These are phyloP conservation scores for Aspergillus sclerotialis DNA, from an alignment of 2,329 filamentous ascomycete species.

Conservation along the genomic window DNA sequence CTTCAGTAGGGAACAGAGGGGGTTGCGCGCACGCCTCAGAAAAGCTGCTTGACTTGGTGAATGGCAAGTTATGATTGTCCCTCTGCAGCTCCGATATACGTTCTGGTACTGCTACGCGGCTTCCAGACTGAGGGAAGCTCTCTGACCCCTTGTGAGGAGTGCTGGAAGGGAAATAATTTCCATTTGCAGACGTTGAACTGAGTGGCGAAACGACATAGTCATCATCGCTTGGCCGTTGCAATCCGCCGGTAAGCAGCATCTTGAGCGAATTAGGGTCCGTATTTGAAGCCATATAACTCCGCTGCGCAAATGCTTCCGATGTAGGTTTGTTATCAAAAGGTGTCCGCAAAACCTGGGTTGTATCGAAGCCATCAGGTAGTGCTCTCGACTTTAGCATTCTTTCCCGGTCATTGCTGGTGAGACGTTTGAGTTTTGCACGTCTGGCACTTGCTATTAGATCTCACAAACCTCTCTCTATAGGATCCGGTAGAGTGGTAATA, in stretches of 20 bases:
- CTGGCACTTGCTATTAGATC: constrained; percentile 28
- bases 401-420: constrained; percentile 55
- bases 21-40: constrained; percentile 15
- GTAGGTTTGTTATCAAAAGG: constrained; percentile 42
- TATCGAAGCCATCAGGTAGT: constrained; percentile 54
- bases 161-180: constrained; percentile 27
- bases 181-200: constrained; percentile 28
- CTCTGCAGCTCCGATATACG: constrained; percentile 23
- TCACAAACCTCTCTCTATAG: neutral
- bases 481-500: constrained; percentile 20
- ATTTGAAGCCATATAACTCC: constrained; percentile 34
- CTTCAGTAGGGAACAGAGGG: constrained; percentile 18
- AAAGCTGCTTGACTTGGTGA: constrained; percentile 29
- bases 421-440: constrained; percentile 55
- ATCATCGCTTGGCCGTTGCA: constrained; percentile 27
- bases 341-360: constrained; percentile 52
- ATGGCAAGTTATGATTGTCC: constrained; percentile 20
- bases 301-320: constrained; percentile 42
- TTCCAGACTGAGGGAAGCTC: constrained; percentile 18
- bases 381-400: constrained; percentile 55
- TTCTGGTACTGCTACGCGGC: constrained; percentile 16
- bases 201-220: constrained; percentile 33
- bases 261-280: constrained; percentile 26
- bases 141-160: constrained; percentile 20
- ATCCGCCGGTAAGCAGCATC: constrained; percentile 27